Base-by-base conservation (phyloP, 2,329 filamentous ascomycete genomes). In the Penicillium sp. region DNA sequence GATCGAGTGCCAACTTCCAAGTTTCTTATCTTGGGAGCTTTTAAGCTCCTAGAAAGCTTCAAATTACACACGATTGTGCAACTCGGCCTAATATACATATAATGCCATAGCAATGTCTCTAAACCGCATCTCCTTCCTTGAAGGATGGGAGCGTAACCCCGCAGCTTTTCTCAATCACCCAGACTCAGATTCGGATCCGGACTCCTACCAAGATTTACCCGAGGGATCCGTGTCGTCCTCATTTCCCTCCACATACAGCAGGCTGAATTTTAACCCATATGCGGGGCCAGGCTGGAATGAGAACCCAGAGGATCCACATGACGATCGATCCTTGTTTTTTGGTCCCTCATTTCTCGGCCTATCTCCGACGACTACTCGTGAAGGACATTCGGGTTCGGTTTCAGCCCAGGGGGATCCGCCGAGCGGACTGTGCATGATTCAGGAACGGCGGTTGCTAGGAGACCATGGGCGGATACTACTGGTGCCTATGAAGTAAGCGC, bases 401-500 rank as follows among this genome's bases (percentile, higher is more conserved):
- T 35, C 37, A 14, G 37, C 11, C 1, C 30, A 42, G 38, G 22
- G 50, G 52, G 58, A 38, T 57, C 60, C 33, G 50, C 50, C 11
- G 53, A 56, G 4, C 58, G 61, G 36, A 49, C 40, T 54, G 61
- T 38, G 54, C 58, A 8, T 14, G 60, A 48, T 6, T 19, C 19
- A 31, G 48, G 5, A 16, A 19, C 22, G 7, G 12, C 12, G 26
- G 26, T 35, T 43, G 8, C 48, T 26, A 37, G 38, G 28, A 42
- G 17, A 42, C 56, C 44, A 40, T 55, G 55, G 46, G 56, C 64
- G 6, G 63, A 71, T 43, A 73, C 73, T 2, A 70, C 62, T 7
- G 69, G 68, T 14, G 81, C 82, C 1, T 83, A 82, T 62, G 82
- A 86, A 67, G 80, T 85, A 30, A 76, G 77, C 57, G 78, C 76